phyloP scores from a whole-genome alignment of 331 rosid genomes.

The Spiraea crenata region DNA sequence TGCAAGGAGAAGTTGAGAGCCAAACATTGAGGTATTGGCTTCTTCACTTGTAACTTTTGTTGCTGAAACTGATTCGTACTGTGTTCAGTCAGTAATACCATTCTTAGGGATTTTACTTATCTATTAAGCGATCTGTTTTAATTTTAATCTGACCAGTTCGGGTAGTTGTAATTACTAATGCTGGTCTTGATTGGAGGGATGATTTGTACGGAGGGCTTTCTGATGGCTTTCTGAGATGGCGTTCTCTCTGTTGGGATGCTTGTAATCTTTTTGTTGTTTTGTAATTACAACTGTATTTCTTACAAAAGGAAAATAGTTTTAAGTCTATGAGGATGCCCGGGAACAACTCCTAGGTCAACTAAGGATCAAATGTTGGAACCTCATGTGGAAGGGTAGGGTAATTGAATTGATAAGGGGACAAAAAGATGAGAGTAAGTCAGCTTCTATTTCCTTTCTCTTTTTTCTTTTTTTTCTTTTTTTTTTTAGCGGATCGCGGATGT shows the following conservation, averaged over 20 bases:
- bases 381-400: background rate
- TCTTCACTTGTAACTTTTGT: conserved; percentile 3
- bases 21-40: conserved; percentile 57
- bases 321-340: too few species aligned
- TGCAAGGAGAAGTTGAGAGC: conserved; percentile 58
- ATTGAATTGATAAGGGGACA: background rate
- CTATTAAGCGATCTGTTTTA: background rate
- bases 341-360: background rate
- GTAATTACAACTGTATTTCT: too few species aligned
- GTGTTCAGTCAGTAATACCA: background rate
- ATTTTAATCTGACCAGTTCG: background rate
- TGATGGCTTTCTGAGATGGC: too few species aligned
- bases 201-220: too few species aligned
- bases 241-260: too few species aligned
- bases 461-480: too few species aligned
- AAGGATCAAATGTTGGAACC: background rate
- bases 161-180: background rate
- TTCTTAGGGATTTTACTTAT: background rate
- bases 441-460: too few species aligned
- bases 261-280: too few species aligned
- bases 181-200: too few species aligned
- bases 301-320: too few species aligned
- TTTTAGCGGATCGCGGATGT: too few species aligned
- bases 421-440: too few species aligned
- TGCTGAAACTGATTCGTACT: background rate